Evolutionary conservation across 805 yeast genomes (phyloP), one percentile per base, ranked within the genome.

Genomic region (Clavispora phyllophila): DNA sequence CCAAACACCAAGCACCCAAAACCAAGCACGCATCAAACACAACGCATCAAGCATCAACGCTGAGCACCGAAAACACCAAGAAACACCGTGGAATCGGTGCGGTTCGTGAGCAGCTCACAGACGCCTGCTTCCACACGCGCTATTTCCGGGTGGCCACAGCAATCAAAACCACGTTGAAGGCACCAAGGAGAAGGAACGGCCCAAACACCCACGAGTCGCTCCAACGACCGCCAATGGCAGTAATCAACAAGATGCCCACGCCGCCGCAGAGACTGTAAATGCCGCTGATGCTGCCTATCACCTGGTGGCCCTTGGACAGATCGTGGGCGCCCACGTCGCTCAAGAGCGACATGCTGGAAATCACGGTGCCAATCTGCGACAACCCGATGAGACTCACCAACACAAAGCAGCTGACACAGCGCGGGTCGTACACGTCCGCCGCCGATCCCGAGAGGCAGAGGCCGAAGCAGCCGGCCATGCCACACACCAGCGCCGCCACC

Each of bases 251-350:
- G 22, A 83, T 81, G 2, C 91, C 91, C 7, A 80, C 39, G 1
- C 87, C 87, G 14, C 88, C 89, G 49, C 74, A 66, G 42, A 84
- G 72, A n/a, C 83, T 75, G 56, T 79, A 81, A 10, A 81, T 76
- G 6, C 91, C 91, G 39, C 83, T 74, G 32, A 84, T 72, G 2
- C 84, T 70, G n/a, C 89, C 89, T 38, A 77, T 75, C 40, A 72
- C 75, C 5, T 76, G 71, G 25, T 77, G 52, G 35, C 56, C 59
- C 29, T 51, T 49, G 10, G 49, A 56, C 19, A 49, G 39, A 1
- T 55, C 51, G 23, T 40, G 35, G 27, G 41, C 39, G 14, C 54
- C 56, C 5, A 65, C 57, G 29, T 58, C 53, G 43, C 64, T 56
- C 24, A 66, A 71, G 51, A 83, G 65, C 7, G 87, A 78, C 80